phyloP scores from a whole-genome alignment of 2,329 filamentous ascomycete species.

The Cladorrhinum sp. region DNA sequence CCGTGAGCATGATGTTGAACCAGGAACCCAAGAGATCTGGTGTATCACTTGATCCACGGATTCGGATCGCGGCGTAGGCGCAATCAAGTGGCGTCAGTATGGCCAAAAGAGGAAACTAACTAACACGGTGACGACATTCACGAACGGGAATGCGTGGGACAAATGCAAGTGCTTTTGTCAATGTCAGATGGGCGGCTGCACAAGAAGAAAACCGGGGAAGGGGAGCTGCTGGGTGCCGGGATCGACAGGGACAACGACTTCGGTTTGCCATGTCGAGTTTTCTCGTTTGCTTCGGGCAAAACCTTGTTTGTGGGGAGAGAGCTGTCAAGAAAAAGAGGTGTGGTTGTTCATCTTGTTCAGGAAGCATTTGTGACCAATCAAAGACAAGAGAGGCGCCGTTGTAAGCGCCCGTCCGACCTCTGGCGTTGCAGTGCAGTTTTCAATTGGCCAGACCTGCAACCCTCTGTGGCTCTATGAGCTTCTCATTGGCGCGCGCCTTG shows the following conservation, averaged over 20 bases:
- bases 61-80: slow-evolving; percentile 1
- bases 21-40: slow-evolving; percentile 1
- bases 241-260: slow-evolving; percentile 4
- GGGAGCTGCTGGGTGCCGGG: not conserved
- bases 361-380: slow-evolving; percentile 20
- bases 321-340: slow-evolving; percentile 6
- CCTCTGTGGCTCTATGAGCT: slow-evolving; percentile 11
- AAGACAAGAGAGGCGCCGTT: slow-evolving; percentile 16
- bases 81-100: not conserved
- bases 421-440: slow-evolving; percentile 8
- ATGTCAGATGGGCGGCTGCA: slow-evolving; percentile 6
- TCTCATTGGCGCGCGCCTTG: slow-evolving; percentile 30
- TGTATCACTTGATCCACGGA: not conserved
- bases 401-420: slow-evolving; percentile 28
- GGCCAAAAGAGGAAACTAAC: not conserved
- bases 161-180: not conserved
- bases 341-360: slow-evolving; percentile 15
- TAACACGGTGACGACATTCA: not conserved
- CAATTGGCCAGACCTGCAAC: slow-evolving; percentile 24
- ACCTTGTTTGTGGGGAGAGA: not conserved
- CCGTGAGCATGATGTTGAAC: not conserved
- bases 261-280: not conserved
- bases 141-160: not conserved
- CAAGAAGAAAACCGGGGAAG: not conserved
- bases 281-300: not conserved